phyloP scores from a whole-genome alignment of 306 rosid species.

The Fragaria ananassa region DNA sequence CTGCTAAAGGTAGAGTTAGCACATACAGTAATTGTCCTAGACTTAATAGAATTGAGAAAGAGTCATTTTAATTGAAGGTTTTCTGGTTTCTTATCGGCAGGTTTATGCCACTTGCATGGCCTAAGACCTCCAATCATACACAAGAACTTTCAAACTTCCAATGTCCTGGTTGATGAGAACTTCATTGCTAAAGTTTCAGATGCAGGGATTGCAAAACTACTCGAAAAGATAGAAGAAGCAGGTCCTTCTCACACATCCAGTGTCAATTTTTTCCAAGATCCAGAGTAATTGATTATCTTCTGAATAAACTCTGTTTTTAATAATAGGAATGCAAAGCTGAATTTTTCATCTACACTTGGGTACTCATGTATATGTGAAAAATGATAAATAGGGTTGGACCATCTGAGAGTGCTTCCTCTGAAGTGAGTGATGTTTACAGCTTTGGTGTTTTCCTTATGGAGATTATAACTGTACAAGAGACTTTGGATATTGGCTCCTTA shows the following conservation, averaged over 20 bases:
- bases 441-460: conserved; percentile 49
- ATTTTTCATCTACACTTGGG: background rate
- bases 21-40: background rate
- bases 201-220: conserved; percentile 38
- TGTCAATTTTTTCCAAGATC: conserved; percentile 40
- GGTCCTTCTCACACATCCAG: conserved; percentile 38
- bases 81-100: conserved; percentile 26
- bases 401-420: conserved; percentile 18
- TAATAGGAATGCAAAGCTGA: background rate
- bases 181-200: conserved; percentile 47
- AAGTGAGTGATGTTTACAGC: conserved; percentile 44
- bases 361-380: conserved; percentile 1
- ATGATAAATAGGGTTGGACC: conserved; percentile 27
- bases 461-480: conserved; percentile 45
- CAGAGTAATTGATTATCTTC: conserved; percentile 34
- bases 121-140: conserved; percentile 40
- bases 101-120: conserved; percentile 44
- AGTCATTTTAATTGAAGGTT: background rate
- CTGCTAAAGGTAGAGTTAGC: conserved; percentile 34
- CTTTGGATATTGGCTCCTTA: conserved; percentile 32
- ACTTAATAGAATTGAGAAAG: conserved; percentile 2
- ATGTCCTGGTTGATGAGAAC: conserved; percentile 44
- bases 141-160: conserved; percentile 45
- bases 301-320: conserved; percentile 13
- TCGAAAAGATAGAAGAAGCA: conserved; percentile 38